Conservation (phyloP, 441 rosid species). For the Gossypium trilobum region DNA sequence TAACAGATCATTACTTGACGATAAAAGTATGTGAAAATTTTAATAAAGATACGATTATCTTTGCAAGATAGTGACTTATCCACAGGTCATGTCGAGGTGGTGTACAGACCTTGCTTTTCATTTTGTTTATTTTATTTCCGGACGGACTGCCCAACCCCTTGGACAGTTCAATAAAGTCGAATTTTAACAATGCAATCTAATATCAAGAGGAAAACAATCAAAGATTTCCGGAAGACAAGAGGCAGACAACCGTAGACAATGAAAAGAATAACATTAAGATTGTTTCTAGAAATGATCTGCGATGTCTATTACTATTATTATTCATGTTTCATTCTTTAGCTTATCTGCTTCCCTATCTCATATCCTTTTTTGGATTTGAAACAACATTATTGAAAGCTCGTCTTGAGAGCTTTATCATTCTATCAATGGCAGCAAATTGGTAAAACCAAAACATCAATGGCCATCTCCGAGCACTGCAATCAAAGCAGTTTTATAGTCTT, state of each 20-base stretch:
- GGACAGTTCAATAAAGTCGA: too few relatives aligned
- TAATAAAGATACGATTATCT: too few relatives aligned
- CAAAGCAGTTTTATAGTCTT: constrained; percentile 32
- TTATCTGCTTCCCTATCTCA: not conserved
- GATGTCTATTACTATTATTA: not conserved
- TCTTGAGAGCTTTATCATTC: not conserved
- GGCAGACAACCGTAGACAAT: not conserved
- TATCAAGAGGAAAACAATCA: too few relatives aligned
- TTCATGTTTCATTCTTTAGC: not conserved
- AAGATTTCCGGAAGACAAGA: too few relatives aligned
- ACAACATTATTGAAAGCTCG: not conserved
- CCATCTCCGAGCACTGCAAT: not conserved
- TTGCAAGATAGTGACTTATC: too few relatives aligned
- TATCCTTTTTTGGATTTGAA: not conserved
- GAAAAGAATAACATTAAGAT: not conserved
- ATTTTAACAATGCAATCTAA: too few relatives aligned
- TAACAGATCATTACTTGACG: too few relatives aligned
- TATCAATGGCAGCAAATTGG: not conserved
- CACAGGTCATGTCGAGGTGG: too few relatives aligned
- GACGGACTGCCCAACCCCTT: too few relatives aligned
- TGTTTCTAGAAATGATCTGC: not conserved
- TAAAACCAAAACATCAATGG: not conserved
- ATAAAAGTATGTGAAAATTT: too few relatives aligned
- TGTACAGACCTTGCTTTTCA: too few relatives aligned
- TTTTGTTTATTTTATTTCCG: too few relatives aligned